These are phyloP conservation scores for Cicer arietinum DNA, from an alignment of 306 rosid genomes.

Conservation along the genomic window DNA sequence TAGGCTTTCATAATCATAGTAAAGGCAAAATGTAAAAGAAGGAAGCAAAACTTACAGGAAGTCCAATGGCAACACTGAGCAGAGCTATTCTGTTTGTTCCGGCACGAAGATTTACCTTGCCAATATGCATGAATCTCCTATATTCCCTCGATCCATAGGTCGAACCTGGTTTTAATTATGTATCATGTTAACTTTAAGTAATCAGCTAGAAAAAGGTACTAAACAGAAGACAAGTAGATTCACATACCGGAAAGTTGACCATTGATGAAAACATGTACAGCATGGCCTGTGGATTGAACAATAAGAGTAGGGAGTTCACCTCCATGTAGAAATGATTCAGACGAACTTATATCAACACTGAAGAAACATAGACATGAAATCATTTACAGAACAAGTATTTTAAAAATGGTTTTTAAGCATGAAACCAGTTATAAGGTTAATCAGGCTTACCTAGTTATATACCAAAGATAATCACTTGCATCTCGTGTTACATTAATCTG, in stretches of 20 bases:
- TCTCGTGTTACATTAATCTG: constrained; percentile 95
- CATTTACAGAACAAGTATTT: constrained; percentile 17
- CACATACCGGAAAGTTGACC: constrained; percentile 82
- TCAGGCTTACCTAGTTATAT: constrained; percentile 77
- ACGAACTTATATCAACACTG: constrained; percentile 79
- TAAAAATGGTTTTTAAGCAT: background rate
- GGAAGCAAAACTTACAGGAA: constrained; percentile 74
- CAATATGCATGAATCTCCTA: constrained; percentile 81
- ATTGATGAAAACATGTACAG: constrained; percentile 87
- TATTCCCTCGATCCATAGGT: constrained; percentile 83
- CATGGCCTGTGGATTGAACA: constrained; percentile 92
- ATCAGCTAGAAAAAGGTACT: constrained; percentile 33
- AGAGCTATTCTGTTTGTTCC: constrained; percentile 89
- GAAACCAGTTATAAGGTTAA: background rate
- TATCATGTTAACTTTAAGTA: constrained; percentile 7
- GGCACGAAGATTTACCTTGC: constrained; percentile 75
- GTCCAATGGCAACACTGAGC: constrained; percentile 94
- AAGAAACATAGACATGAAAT: constrained; percentile 45
- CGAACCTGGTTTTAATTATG: constrained; percentile 67
- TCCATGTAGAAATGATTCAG: constrained; percentile 85
- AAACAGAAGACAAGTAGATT: constrained; percentile 34
- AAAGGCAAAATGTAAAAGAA: background rate
- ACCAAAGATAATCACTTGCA: constrained; percentile 94
- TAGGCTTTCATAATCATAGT: constrained; percentile 11
- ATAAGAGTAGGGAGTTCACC: constrained; percentile 90